Conservation (phyloP, 2,329 filamentous ascomycete genomes). For the Colletotrichum musicola region DNA sequence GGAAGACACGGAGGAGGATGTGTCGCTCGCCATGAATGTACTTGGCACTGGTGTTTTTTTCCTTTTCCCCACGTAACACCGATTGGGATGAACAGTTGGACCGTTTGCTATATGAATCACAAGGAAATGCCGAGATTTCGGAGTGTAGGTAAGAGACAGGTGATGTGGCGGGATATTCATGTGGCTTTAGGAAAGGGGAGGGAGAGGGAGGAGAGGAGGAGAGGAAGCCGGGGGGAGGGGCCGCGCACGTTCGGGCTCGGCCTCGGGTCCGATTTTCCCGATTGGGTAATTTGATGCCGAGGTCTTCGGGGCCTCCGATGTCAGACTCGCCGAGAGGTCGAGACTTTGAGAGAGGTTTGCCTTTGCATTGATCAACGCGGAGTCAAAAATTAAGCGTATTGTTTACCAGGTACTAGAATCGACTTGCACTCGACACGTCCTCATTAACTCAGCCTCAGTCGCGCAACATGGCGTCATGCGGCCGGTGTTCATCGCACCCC, state of each 20-base stretch:
- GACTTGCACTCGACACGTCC: too few relatives aligned
- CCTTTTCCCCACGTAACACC: not conserved
- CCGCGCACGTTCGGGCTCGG: constrained; percentile 3
- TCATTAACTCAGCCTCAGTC: too few relatives aligned
- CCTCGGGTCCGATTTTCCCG: constrained; percentile 19
- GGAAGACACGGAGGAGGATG: not conserved
- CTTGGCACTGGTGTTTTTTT: not conserved
- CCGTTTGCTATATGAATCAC: too few relatives aligned
- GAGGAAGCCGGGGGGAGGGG: not conserved
- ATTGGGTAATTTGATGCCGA: constrained; percentile 19
- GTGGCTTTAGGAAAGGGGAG: not conserved
- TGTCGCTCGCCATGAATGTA: not conserved
- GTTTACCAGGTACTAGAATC: not conserved
- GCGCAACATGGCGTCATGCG: too few relatives aligned
- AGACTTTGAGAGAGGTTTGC: not conserved
- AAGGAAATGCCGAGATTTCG: not conserved
- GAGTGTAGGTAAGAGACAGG: not conserved
- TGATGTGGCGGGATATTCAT: constrained; percentile 4
- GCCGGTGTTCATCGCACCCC: too few relatives aligned
- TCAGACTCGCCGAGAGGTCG: constrained; percentile 4
- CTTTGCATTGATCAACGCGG: not conserved
- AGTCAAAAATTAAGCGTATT: not conserved
- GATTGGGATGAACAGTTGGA: not conserved
- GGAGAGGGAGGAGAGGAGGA: too few relatives aligned
- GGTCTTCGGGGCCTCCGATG: not conserved